Base-by-base conservation (phyloP, 148 eudicot species). In the Mesembryanthemum crystallinum region DNA sequence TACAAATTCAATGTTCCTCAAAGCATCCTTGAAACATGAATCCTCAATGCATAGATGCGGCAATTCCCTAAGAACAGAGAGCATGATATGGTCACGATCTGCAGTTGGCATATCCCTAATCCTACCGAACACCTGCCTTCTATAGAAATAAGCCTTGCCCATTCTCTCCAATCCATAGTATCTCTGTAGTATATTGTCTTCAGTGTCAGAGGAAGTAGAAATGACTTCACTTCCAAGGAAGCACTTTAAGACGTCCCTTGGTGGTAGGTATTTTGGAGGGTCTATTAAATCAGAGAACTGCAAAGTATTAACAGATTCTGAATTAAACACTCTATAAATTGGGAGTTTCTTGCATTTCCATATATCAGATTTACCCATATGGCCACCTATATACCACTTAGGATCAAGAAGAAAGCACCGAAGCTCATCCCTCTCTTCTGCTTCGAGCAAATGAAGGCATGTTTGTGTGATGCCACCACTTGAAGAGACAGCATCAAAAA, bases 11-110 rank as follows among this genome's bases (percentile, higher is more conserved):
- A 91, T 78, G 77, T 81, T 87, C 80, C 82, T 91, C 82, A 95
- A 65, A 82, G 49, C 69, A 67, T 89, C 99, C 83, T 77, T 92
- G 63, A 95, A 91, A 66, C 73, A 76, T 70, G 92, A 57, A 85
- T 95, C 99, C 73, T 92, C 99, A 33, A 80, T 73, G 87, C 94
- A 95, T 82, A 95, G 83, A 62, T 92, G 99, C 11, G 98, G 97
- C 74, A 95, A 83, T 73, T 92, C 99, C 76, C 77, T 87, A 54
- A 95, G 77, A 83, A 95, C 79, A 42, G 91, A 87, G 80, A 95
- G 85, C 99, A 95, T 92, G 75, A 89, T 77, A 63, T 32, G 77
- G 80, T 95, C 92, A 83, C 98, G 99, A 75, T 87, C 84, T 80
- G 87, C 88, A 37, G 85, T 77, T 77, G 80, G 82, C 85, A 95